Percentiles rank a stretch among this genome's conserved stretches.
phyloP scores from a whole-genome alignment of 2,329 filamentous ascomycete species.

The Monosporascus sp. region DNA sequence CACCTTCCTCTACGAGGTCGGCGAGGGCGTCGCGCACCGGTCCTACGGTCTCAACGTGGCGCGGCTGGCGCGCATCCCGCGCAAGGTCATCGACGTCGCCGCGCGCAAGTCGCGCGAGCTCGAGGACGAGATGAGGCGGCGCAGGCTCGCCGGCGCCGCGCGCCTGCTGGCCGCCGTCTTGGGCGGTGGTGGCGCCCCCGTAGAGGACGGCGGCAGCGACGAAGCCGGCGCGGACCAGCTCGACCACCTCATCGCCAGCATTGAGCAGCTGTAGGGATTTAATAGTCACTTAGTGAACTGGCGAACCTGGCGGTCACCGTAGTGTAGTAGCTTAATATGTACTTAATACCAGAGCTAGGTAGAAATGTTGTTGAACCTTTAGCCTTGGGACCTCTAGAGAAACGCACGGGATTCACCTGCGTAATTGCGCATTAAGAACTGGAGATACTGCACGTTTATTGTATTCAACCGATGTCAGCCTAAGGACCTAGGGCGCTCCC shows the following conservation, averaged over 20 bases:
- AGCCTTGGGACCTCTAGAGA: too few species aligned
- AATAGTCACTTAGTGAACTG: not conserved
- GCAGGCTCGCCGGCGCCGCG: conserved; percentile 50
- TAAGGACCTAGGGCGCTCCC: too few species aligned
- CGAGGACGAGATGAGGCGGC: conserved; percentile 64
- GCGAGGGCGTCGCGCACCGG: conserved; percentile 84
- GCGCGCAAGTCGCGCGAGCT: conserved; percentile 73
- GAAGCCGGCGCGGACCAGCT: conserved; percentile 35
- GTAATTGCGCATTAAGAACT: too few species aligned
- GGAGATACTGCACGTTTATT: too few species aligned
- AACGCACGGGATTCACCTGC: too few species aligned
- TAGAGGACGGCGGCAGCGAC: not conserved
- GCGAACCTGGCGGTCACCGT: too few species aligned
- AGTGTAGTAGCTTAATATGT: too few species aligned
- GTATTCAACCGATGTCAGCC: too few species aligned
- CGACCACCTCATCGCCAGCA: conserved; percentile 47
- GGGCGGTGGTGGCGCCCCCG: not conserved
- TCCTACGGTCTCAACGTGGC: conserved; percentile 95
- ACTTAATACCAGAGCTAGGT: too few species aligned
- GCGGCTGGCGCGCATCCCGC: conserved; percentile 73
- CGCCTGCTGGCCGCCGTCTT: conserved; percentile 39
- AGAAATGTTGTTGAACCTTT: too few species aligned
- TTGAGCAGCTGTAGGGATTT: conserved; percentile 50
- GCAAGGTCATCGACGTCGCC: conserved; percentile 71
- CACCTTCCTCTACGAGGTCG: conserved; percentile 91